These are phyloP conservation scores for Rhodotorula sp. DNA, from an alignment of 1,284 basidiomycete genomes.

Conservation along the genomic window DNA sequence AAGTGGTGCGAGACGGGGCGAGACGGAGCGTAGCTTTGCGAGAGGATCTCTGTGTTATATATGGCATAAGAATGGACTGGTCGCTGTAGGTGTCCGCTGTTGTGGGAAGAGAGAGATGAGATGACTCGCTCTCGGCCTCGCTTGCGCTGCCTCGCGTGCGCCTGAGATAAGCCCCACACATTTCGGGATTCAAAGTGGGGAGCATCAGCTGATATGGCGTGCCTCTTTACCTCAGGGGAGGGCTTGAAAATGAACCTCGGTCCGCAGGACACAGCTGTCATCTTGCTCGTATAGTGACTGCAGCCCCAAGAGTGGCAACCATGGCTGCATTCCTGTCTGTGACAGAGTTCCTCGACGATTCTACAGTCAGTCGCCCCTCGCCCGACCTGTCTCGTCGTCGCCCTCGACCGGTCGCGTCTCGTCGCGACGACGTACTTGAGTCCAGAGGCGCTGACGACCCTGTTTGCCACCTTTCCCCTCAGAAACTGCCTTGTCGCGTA, in stretches of 20 bases:
- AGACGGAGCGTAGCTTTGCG: neutral
- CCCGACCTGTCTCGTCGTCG: no score
- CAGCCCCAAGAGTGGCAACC: neutral
- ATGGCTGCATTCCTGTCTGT: constrained; percentile 28
- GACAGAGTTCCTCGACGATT: constrained; percentile 33
- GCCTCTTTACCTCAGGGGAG: neutral
- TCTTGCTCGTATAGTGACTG: neutral
- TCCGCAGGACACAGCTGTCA: neutral
- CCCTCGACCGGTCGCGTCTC: neutral
- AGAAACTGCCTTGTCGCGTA: constrained; percentile 45
- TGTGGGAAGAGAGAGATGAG: no score
- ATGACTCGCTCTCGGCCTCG: no score
- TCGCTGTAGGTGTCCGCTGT: neutral
- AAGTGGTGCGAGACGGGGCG: neutral
- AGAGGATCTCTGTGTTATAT: neutral
- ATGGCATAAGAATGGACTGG: neutral
- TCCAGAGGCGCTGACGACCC: neutral
- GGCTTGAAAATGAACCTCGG: no score
- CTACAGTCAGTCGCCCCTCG: constrained; percentile 9
- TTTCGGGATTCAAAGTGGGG: neutral
- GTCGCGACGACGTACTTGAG: neutral
- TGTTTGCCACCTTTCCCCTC: neutral
- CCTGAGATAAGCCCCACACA: no score
- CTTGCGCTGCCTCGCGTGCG: no score
- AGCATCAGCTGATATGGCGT: neutral